These are phyloP conservation scores for Uncinocarpus reesii DNA, from an alignment of 2,329 filamentous ascomycete species.

Conservation along the genomic window DNA sequence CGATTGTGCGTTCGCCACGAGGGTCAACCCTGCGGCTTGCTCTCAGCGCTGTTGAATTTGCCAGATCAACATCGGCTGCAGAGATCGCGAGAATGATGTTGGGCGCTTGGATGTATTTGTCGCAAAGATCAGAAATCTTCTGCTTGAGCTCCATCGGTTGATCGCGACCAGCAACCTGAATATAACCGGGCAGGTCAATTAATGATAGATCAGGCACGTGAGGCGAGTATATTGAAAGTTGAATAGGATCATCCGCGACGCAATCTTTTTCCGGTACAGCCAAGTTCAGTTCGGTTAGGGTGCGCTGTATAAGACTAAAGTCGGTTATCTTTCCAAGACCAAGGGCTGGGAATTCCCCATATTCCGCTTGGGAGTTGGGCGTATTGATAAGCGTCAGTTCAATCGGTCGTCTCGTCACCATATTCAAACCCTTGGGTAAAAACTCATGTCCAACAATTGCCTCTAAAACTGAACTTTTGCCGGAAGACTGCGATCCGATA, in stretches of 20 bases:
- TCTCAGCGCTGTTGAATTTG: slow-evolving; percentile 85
- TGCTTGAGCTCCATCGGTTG: slow-evolving; percentile 87
- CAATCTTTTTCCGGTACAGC: slow-evolving; percentile 85
- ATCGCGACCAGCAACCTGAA: slow-evolving; percentile 84
- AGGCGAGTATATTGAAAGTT: slow-evolving; percentile 87
- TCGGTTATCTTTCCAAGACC: slow-evolving; percentile 83
- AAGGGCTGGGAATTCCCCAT: slow-evolving; percentile 90
- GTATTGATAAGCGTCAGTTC: slow-evolving; percentile 95
- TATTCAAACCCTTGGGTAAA: slow-evolving; percentile 92
- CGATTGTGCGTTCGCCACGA: slow-evolving; percentile 88
- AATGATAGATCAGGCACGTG: slow-evolving; percentile 91
- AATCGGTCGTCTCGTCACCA: slow-evolving; percentile 93
- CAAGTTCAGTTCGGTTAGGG: slow-evolving; percentile 85
- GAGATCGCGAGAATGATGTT: slow-evolving; percentile 97
- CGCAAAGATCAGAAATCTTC: slow-evolving; percentile 90
- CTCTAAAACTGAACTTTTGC: slow-evolving; percentile 94
- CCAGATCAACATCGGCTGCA: slow-evolving; percentile 90
- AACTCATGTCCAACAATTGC: slow-evolving; percentile 98
- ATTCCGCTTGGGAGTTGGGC: slow-evolving; percentile 73
- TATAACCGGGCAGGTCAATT: slow-evolving; percentile 94
- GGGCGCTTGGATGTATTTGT: slow-evolving; percentile 93
- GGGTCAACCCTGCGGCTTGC: slow-evolving; percentile 88
- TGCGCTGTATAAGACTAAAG: slow-evolving; percentile 77
- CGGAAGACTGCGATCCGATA: slow-evolving; percentile 94
- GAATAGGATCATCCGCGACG: slow-evolving; percentile 93